Evolutionary conservation across 2,329 filamentous ascomycete genomes (phyloP).

Genomic region (Raffaelea arxii): DNA sequence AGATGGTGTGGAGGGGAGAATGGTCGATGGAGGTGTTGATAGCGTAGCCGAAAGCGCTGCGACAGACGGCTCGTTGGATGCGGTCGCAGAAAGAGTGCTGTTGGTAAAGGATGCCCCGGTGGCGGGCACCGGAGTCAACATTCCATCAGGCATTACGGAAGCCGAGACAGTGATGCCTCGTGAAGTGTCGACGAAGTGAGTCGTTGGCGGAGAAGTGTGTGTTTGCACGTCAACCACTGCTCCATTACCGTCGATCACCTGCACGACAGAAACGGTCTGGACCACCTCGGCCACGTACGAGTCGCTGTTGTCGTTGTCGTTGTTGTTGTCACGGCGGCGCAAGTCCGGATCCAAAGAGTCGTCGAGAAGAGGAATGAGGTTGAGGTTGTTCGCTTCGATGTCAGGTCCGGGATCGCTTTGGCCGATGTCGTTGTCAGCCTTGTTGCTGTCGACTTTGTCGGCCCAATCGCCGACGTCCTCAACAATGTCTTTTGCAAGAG

Average conservation of each 20-base stretch:
- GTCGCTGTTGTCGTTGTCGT: slow-evolving; percentile 9
- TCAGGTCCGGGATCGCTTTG: not conserved
- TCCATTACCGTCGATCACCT: slow-evolving; percentile 40
- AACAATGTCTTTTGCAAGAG: too few relatives aligned
- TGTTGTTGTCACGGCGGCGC: not conserved
- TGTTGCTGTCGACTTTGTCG: not conserved
- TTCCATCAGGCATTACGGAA: not conserved
- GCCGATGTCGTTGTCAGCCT: not conserved
- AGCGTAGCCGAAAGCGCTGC: too few relatives aligned
- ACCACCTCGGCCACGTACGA: slow-evolving; percentile 35
- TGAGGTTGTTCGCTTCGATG: not conserved
- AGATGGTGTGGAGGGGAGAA: too few relatives aligned
- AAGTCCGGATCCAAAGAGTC: slow-evolving; percentile 11
- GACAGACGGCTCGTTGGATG: too few relatives aligned
- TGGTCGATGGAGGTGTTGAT: too few relatives aligned
- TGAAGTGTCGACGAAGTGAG: slow-evolving; percentile 14
- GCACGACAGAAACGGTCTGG: slow-evolving; percentile 45
- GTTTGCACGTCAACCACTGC: slow-evolving; percentile 35
- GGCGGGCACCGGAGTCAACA: not conserved
- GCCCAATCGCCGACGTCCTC: too few relatives aligned
- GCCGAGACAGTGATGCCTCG: not conserved
- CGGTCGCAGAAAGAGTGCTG: not conserved
- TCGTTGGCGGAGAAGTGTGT: slow-evolving; percentile 25
- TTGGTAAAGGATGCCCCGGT: slow-evolving; percentile 1
- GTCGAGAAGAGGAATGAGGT: not conserved